Evolutionary conservation across 805 yeast genomes (phyloP).

Genomic region (Priceomyces fermenticarens): DNA sequence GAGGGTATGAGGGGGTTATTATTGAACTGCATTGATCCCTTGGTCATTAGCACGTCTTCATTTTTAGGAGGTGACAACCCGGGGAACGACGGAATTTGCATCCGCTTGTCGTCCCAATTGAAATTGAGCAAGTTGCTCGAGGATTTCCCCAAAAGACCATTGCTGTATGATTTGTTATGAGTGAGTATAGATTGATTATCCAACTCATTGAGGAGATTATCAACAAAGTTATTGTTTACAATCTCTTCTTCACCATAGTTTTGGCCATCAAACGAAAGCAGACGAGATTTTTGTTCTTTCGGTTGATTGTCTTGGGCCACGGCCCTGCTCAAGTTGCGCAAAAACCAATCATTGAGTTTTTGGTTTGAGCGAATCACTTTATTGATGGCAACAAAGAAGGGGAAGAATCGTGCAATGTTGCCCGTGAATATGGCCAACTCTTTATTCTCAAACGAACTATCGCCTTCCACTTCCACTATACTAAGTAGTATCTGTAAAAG

Average conservation of each 20-base stretch:
- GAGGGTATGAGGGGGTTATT: background rate
- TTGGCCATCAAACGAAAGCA: background rate
- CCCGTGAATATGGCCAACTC: conserved; percentile 16
- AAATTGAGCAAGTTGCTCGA: background rate
- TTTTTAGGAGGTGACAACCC: background rate
- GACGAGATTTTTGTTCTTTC: background rate
- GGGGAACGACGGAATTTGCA: background rate
- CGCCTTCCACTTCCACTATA: conserved; percentile 19
- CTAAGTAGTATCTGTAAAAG: conserved; percentile 28
- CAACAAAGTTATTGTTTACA: conserved; percentile 4
- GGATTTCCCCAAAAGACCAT: background rate
- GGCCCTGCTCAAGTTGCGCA: conserved; percentile 11
- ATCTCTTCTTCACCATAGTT: conserved; percentile 2
- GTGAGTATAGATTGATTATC: conserved; percentile 2
- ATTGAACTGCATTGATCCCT: background rate
- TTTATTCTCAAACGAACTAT: conserved; percentile 9
- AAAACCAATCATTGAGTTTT: conserved; percentile 23
- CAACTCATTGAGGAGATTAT: conserved; percentile 1
- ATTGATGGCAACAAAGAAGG: conserved; percentile 25
- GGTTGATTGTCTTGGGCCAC: background rate
- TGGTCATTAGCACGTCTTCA: conserved; percentile 3
- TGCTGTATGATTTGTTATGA: background rate
- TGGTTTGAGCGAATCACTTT: conserved; percentile 22
- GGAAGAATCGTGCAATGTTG: conserved; percentile 21
- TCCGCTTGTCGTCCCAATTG: background rate